A percentile compares a stretch with the other conserved stretches of the same genome.
These are phyloP conservation scores for Fomitopsis pinicola DNA, from an alignment of 1,284 basidiomycete species.

Conservation along the genomic window DNA sequence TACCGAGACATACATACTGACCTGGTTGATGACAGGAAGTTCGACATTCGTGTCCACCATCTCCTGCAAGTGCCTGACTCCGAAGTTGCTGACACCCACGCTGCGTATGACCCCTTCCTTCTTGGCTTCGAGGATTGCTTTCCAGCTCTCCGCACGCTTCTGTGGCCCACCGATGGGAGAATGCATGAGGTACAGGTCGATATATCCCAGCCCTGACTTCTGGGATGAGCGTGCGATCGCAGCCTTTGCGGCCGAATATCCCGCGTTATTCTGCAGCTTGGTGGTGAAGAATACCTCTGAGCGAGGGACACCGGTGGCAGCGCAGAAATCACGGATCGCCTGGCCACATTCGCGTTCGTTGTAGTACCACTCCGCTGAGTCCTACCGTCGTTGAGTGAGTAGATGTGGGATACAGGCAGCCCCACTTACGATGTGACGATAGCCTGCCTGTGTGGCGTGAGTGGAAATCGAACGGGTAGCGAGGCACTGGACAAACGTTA, in stretches of 20 bases:
- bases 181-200: conserved; percentile 72
- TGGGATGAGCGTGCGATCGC: conserved; percentile 54
- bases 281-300: conserved; percentile 64
- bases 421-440: conserved; percentile 57
- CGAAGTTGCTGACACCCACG: conserved; percentile 72
- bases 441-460: conserved; percentile 43
- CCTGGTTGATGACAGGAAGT: conserved; percentile 64
- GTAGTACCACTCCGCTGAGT: conserved; percentile 63
- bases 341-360: conserved; percentile 62
- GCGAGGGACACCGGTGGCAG: conserved; percentile 40
- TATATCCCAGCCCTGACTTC: conserved; percentile 50
- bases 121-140: conserved; percentile 51
- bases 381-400: conserved; percentile 28
- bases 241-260: conserved; percentile 43
- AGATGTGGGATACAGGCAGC: conserved; percentile 7
- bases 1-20: conserved; percentile 26
- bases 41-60: conserved; percentile 48
- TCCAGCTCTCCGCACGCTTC: conserved; percentile 52
- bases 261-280: conserved; percentile 59
- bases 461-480: not conserved
- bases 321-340: conserved; percentile 57
- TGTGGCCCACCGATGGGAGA: conserved; percentile 51
- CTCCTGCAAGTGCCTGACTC: conserved; percentile 61
- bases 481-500: not conserved
- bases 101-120: conserved; percentile 58